Conservation (phyloP, 164 flowering plant species). For the grape (Vitis vinifera) region ASM3070453v1 NC_081822.1:625501-626000, state of each 20-base stretch:
- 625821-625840: conserved; percentile 83
- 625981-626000: conserved; percentile 85
- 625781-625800: not conserved
- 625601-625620: too few species aligned
- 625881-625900: conserved; percentile 86
- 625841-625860: conserved; percentile 93
- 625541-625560: too few species aligned
- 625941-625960: conserved; percentile 99
- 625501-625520: too few species aligned
- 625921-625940: conserved; percentile 85
- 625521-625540: too few species aligned
- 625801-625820: conserved; percentile 59
- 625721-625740: not conserved
- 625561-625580: too few species aligned
- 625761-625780: not conserved
- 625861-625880: conserved; percentile 92
- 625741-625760: not conserved
- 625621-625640: too few species aligned
- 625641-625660: too few species aligned
- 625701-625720: too few species aligned
- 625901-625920: conserved; percentile 91
- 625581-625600: too few species aligned
- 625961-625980: conserved; percentile 96
- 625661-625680: too few species aligned
- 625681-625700: too few species aligned